Evolutionary conservation across 2,329 filamentous ascomycete species (phyloP), one percentile per base, ranked within the genome.

Genomic region (Exutisphaerella laricina): DNA sequence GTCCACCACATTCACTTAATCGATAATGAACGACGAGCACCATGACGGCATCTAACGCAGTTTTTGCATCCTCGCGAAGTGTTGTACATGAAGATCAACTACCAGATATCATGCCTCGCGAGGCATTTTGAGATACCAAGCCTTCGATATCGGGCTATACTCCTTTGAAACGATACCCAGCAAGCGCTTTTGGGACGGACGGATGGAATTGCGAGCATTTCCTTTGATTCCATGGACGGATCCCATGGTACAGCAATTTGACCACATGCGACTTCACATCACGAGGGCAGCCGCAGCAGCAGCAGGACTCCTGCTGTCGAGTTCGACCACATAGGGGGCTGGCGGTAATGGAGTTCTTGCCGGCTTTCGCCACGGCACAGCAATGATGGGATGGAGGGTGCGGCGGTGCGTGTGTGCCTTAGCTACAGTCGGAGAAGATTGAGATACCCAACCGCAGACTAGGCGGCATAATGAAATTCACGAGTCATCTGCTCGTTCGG

Each of bases 61-160:
- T 20, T 21, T 35, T 35, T 35, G 33, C 18, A 22, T 35, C 23
- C 33, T 21, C 18, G 54, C 29, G 42, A 40, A 52, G 40, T 35
- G 47, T 41, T 54, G 47, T 46, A 55, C 43, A 54, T 52, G 46
- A 49, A 45, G 36, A 28, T 36, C 40, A 28, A 36, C 16, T 12
- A 22, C 13, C 18, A 50, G 50, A 54, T 49, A 51, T 54, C 43
- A 41, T 41, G 50, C 49, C 49, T 43, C 26, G 17, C 22, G 37
- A 41, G 49, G 41, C 41, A 44, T 43, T 32, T 39, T 33, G 45
- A 53, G 51, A 54, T 56, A 56, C 49, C 53, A 50, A 35, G 51
- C 51, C 53, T 50, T 36, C 46, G 53, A 56, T 53, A 54, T 51
- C 50, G 50, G 53, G 49, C 49, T 46, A 26, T 47, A 43, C 26